Base-by-base conservation (phyloP, 306 rosid genomes). In the Prunus padus region DNA sequence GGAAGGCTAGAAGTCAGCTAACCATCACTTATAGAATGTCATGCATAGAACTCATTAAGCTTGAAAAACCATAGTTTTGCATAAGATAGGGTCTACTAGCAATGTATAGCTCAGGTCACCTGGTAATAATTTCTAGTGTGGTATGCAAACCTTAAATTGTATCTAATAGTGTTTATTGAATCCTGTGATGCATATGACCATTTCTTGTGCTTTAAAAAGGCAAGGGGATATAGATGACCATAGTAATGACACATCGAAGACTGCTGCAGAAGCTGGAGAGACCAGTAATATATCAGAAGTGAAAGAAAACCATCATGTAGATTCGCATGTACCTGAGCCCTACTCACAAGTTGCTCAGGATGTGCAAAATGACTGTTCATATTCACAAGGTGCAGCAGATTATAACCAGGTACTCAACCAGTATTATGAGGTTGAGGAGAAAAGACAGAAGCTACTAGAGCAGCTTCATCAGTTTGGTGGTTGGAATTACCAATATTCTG, bases 381-480 rank as follows among this genome's bases (percentile, higher is more conserved):
- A 78, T 84, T 59, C 68, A 45, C 85, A 64, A 77, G 85, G 68
- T 54, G 72, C 49, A 23, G 89, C 87, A 50, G 86, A 84, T 54
- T 91, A 94, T 87, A 87, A 82, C 73, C 84, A 79, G 73, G 82
- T 91, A 74, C 77, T 94, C 49, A 76, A 74, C 11, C 79, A 83
- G 66, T 94, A 87, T 77, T 88, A 94, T 83, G 96, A 91, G 80
- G 86, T 94, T 65, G 97, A 91, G 86, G 95, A 90, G 84, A 85
- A 89, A 77, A 87, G 91, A 82, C 86, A 82, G 79, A 88, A 87
- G 82, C 80, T 89, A 78, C 81, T 85, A 75, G 93, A 88, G 77
- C 93, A 87, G 78, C 88, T 94, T 84, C 80, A 89, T 83, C 94
- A 85, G 68, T 90, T 51, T 65, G 84, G 89, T 69, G 80, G 81